Conservation (phyloP, 2,329 filamentous ascomycete species). For the Cercospora canescens region DNA sequence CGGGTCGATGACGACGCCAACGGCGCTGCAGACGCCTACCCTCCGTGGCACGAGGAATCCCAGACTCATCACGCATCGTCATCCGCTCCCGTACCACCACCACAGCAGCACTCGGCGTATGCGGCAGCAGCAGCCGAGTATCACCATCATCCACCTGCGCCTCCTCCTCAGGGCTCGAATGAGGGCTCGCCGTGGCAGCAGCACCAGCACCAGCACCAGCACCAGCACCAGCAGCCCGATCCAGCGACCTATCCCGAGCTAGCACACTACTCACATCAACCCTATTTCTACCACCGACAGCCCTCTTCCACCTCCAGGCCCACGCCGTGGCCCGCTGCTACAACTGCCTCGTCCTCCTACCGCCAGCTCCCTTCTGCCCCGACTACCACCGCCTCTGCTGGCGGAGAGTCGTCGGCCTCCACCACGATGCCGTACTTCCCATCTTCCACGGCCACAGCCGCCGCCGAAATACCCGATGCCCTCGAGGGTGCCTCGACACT, state of each 20-base stretch:
- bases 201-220: no score
- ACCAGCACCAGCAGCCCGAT: conserved; percentile 17
- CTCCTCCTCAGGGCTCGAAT: conserved; percentile 10
- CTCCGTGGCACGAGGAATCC: conserved; percentile 9
- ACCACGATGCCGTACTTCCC: conserved; percentile 27
- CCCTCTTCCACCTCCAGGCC: conserved; percentile 9
- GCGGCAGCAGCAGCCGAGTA: conserved; percentile 6
- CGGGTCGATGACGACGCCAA: neutral
- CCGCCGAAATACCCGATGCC: conserved; percentile 11
- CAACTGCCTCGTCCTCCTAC: neutral
- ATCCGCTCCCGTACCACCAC: neutral
- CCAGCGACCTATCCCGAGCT: conserved; percentile 29
- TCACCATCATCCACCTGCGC: conserved; percentile 2
- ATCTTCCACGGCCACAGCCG: conserved; percentile 1
- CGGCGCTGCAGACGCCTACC: conserved; percentile 4
- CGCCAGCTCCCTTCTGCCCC: conserved; percentile 2
- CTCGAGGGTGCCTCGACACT: conserved; percentile 13
- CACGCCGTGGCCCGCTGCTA: neutral
- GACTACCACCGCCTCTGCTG: conserved; percentile 12
- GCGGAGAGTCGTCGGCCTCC: conserved; percentile 15
- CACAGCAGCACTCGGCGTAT: neutral
- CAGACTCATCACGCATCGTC: neutral
- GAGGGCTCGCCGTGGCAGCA: conserved; percentile 19
- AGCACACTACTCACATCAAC: conserved; percentile 30
- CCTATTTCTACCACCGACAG: conserved; percentile 33